Percentiles rank a stretch among this genome's conserved stretches.
phyloP scores from a whole-genome alignment of 2,329 filamentous ascomycete species.

The Atkinsonella hypoxylon region DNA sequence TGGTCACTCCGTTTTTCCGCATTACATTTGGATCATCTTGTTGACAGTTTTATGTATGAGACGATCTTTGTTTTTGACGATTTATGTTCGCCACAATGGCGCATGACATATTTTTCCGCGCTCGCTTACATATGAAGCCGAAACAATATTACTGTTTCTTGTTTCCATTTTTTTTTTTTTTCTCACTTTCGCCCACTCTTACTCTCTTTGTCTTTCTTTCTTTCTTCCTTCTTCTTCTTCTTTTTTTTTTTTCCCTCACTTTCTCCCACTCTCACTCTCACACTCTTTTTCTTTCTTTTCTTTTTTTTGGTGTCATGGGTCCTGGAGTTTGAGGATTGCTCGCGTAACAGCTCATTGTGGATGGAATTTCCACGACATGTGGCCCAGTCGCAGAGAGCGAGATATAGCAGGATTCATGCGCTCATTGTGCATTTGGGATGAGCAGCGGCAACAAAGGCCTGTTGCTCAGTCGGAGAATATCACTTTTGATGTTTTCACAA shows the following conservation, averaged over 20 bases:
- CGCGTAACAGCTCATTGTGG: background rate
- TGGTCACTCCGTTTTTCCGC: background rate
- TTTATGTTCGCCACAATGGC: background rate
- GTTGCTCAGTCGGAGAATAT: background rate
- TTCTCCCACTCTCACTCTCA: no score
- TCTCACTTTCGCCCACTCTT: background rate
- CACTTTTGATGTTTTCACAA: background rate
- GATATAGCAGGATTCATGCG: background rate
- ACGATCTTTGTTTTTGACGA: conserved; percentile 1
- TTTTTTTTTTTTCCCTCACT: background rate
- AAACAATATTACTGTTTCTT: background rate
- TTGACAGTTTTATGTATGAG: background rate
- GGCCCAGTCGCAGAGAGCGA: background rate
- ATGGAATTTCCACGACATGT: background rate
- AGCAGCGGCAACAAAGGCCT: background rate
- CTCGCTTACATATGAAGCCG: background rate
- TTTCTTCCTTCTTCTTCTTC: background rate
- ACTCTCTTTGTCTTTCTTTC: no score
- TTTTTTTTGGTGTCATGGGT: background rate
- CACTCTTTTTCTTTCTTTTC: background rate
- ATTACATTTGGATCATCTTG: background rate
- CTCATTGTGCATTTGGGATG: conserved; percentile 1
- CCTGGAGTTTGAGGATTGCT: conserved; percentile 2
- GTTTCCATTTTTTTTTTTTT: background rate
- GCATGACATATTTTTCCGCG: background rate